Base-by-base conservation (phyloP, 2,329 filamentous ascomycete genomes). In the Claviceps pazoutovae region DNA sequence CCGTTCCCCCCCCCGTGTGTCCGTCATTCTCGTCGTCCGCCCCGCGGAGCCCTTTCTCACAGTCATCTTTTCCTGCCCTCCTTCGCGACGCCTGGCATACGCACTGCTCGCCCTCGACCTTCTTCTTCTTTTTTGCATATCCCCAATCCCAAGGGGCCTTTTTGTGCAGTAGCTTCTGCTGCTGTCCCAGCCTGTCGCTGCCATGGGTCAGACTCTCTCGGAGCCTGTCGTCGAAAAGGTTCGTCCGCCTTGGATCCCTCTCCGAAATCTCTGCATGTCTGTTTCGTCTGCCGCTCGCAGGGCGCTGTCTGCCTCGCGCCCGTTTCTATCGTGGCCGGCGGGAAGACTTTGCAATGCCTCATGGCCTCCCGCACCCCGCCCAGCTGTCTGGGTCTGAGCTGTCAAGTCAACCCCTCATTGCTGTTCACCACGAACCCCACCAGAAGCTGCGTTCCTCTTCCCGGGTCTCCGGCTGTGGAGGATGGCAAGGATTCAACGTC, bases 181-280 rank as follows among this genome's bases (percentile, higher is more conserved):
- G 50, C 56, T 56, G 51, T 58, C 60, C 56, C 58, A 55, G 30
- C 30, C 58, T 58, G 60, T 54, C 54, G 59, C 51, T 64, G 59
- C 58, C 73, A 98, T 98, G 93, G 93, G 93, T 80, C 93, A 98
- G 79, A 98, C 93, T 71, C 84, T 98, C 67, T 97, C 91, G 65
- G 93, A 98, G 78, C 93, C 93, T 65, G 90, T 98, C 66, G 86
- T 95, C 70, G 93, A 97, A 69, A 98, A 98, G 90, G 93, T 98
- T 58, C 58, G 65, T 64, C 54, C 39, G 50, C 49, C 23, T 42
- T 34, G 30, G 30, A 11, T 19, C 30, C 19, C 38, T 42, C 46
- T 19, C 41, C 51, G 38, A 51, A 36, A 21, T 48, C n/a, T 52
- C 39, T 48, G 44, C 47, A 21, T 34, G 30, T 46, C 30, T 23